A percentile compares a stretch with the other conserved stretches of the same genome.
Evolutionary conservation across 495 filamentous ascomycete genomes (phyloP).

Genomic region (Aspergillus olivimuriae): DNA sequence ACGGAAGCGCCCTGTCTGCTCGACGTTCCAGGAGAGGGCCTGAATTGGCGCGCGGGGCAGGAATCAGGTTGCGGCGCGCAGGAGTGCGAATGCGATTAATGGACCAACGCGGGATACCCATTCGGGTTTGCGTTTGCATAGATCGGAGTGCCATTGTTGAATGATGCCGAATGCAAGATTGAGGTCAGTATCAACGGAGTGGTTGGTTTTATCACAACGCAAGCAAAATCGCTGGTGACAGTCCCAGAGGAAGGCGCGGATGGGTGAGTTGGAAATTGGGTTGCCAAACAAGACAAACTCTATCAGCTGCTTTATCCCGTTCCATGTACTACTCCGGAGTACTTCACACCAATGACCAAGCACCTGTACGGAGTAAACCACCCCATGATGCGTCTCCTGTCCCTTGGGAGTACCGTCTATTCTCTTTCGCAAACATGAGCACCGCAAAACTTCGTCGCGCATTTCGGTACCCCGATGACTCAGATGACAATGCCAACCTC

Average conservation of each 20-base stretch:
- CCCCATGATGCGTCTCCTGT: no score
- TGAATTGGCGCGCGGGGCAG: slow-evolving; percentile 38
- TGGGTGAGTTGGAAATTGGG: not conserved
- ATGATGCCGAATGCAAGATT: no score
- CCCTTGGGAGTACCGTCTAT: not conserved
- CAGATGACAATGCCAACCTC: slow-evolving; percentile 37
- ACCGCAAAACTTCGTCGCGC: slow-evolving; percentile 51
- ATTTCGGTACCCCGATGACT: slow-evolving; percentile 56
- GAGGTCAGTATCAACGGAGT: no score
- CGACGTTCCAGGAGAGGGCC: slow-evolving; percentile 77
- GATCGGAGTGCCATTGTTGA: slow-evolving; percentile 10
- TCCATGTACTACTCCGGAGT: not conserved
- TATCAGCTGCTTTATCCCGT: not conserved
- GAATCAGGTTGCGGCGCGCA: slow-evolving; percentile 41
- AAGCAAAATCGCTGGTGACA: no score
- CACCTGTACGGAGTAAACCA: no score
- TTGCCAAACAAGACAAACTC: slow-evolving; percentile 33
- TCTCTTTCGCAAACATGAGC: slow-evolving; percentile 28
- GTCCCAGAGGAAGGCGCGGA: not conserved
- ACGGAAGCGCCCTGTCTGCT: slow-evolving; percentile 72
- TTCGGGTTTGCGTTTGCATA: slow-evolving; percentile 13
- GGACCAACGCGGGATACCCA: slow-evolving; percentile 12
- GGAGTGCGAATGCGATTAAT: slow-evolving; percentile 7
- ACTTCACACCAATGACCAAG: no score
- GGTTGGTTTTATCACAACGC: no score